phyloP scores from a whole-genome alignment of 352 stramenopile genomes.

The Phytophthora chlamydospora region DNA sequence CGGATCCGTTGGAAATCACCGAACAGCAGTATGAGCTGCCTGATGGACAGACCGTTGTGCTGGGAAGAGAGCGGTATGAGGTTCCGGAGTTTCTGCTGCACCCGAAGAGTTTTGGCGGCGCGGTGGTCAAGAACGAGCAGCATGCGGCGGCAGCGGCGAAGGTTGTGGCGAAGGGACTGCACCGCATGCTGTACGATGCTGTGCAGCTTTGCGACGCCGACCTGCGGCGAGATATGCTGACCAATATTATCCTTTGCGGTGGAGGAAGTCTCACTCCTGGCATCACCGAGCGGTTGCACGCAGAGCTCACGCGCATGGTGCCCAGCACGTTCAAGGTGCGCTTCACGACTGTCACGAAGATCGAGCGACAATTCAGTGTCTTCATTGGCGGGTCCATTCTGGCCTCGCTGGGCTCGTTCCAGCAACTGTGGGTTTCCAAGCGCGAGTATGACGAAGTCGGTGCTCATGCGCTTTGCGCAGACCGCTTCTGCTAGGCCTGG shows the following conservation, averaged over 20 bases:
- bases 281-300: slow-evolving; percentile 81
- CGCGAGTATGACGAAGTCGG: slow-evolving; percentile 86
- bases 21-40: slow-evolving; percentile 79
- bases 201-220: slow-evolving; percentile 87
- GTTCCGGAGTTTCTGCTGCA: slow-evolving; percentile 83
- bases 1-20: slow-evolving; percentile 26
- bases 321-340: slow-evolving; percentile 87
- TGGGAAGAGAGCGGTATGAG: slow-evolving; percentile 75
- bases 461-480: slow-evolving; percentile 62
- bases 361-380: slow-evolving; percentile 87
- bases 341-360: slow-evolving; percentile 83
- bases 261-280: slow-evolving; percentile 76
- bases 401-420: slow-evolving; percentile 86
- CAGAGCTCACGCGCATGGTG: slow-evolving; percentile 79
- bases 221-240: slow-evolving; percentile 82
- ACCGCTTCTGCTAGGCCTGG: slow-evolving; percentile 69
- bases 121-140: slow-evolving; percentile 56
- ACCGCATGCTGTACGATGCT: slow-evolving; percentile 84
- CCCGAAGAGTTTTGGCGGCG: slow-evolving; percentile 56
- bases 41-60: slow-evolving; percentile 67
- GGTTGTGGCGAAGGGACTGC: slow-evolving; percentile 66
- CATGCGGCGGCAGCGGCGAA: slow-evolving; percentile 50
- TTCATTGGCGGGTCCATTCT: slow-evolving; percentile 91
- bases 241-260: slow-evolving; percentile 89
- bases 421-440: slow-evolving; percentile 90